Conservation (phyloP, 257 asterid species). For the Lycium barbarum region DNA sequence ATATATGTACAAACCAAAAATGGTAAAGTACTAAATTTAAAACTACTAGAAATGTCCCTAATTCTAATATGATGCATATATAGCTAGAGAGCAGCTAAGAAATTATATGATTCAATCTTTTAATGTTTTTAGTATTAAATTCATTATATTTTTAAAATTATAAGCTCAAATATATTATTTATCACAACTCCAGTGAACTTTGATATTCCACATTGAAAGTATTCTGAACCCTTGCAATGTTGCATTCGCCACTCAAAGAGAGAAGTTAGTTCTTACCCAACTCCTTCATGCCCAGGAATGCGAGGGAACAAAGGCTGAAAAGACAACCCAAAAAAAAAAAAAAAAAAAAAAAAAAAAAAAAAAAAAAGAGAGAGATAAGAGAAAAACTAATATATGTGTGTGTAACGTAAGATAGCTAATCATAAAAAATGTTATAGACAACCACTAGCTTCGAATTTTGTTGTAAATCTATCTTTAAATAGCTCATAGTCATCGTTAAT, state of each 20-base stretch:
- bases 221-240: neutral
- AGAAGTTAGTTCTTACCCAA: conserved; percentile 53
- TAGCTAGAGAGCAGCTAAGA: no score
- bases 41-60: neutral
- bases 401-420: no score
- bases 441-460: neutral
- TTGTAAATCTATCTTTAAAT: neutral
- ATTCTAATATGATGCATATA: no score
- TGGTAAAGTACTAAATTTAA: neutral
- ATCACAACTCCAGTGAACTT: neutral
- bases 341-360: no score
- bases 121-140: neutral
- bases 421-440: neutral
- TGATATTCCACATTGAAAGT: neutral
- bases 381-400: no score
- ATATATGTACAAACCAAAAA: no score
- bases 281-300: conserved; percentile 82
- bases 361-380: no score
- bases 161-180: neutral
- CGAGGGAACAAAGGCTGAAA: conserved; percentile 80
- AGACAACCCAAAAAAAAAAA: neutral
- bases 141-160: no score
- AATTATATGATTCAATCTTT: no score
- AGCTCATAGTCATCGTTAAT: neutral
- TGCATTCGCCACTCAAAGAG: neutral